Conservation (phyloP, 352 stramenopile species). For the Pythium rhizo-oryzae region DNA sequence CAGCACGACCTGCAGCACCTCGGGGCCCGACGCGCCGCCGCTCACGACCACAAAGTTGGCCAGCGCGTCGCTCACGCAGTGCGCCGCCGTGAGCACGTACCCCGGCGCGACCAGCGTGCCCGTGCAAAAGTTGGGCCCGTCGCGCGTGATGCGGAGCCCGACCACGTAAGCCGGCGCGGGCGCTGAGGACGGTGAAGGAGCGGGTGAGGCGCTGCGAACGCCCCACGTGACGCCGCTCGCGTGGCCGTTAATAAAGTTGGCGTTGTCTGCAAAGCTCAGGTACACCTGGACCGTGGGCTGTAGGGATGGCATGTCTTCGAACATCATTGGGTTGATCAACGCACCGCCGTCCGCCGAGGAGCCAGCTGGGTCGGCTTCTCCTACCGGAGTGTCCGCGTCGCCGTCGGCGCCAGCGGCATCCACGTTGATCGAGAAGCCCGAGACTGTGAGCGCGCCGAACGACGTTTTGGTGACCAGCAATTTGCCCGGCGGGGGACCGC, state of each 20-base stretch:
- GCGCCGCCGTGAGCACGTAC: slow-evolving; percentile 46
- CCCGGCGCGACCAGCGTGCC: slow-evolving; percentile 39
- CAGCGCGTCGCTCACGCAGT: slow-evolving; percentile 38
- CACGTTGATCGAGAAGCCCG: slow-evolving; percentile 9
- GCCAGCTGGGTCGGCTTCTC: too few relatives aligned
- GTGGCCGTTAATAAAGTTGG: slow-evolving; percentile 38
- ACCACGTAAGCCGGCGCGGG: slow-evolving; percentile 21
- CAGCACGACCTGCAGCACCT: slow-evolving; percentile 28
- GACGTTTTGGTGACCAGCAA: slow-evolving; percentile 12
- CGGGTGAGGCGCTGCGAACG: neutral
- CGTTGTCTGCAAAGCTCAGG: slow-evolving; percentile 28
- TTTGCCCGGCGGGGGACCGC: neutral
- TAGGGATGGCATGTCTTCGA: neutral
- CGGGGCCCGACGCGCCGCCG: slow-evolving; percentile 18
- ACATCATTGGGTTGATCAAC: neutral
- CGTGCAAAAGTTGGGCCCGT: slow-evolving; percentile 43
- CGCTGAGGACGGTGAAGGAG: neutral
- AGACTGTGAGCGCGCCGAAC: slow-evolving; percentile 14
- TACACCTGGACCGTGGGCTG: slow-evolving; percentile 1
- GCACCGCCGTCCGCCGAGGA: too few relatives aligned
- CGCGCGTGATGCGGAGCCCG: slow-evolving; percentile 28
- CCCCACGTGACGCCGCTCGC: slow-evolving; percentile 21
- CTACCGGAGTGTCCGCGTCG: too few relatives aligned
- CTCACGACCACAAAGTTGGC: slow-evolving; percentile 33
- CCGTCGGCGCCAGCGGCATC: neutral